Percentiles rank a stretch among this genome's conserved stretches.
Evolutionary conservation across 2,329 filamentous ascomycete genomes (phyloP).

Genomic region (Penicillium sp.): DNA sequence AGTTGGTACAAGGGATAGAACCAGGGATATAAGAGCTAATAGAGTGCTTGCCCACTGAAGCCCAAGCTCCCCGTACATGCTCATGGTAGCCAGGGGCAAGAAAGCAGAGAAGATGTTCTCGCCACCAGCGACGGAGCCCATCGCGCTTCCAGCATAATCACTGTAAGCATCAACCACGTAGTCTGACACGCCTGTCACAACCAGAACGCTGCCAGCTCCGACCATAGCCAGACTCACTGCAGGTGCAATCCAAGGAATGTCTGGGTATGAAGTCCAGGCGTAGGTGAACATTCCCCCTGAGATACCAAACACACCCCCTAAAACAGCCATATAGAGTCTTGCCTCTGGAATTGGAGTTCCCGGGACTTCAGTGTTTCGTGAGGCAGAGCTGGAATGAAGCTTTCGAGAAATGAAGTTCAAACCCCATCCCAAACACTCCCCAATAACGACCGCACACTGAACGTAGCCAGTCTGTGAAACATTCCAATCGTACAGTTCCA

Average conservation of each 20-base stretch:
- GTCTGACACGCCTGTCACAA: constrained; percentile 49
- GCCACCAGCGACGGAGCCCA: constrained; percentile 46
- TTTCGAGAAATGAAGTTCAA: constrained; percentile 28
- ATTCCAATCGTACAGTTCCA: constrained; percentile 9
- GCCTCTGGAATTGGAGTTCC: constrained; percentile 44
- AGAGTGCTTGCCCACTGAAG: constrained; percentile 45
- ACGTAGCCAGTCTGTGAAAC: constrained; percentile 34
- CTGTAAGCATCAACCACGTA: constrained; percentile 51
- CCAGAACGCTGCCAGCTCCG: constrained; percentile 42
- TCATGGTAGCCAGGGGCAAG: constrained; percentile 44
- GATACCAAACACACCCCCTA: constrained; percentile 12
- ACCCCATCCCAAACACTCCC: constrained; percentile 41
- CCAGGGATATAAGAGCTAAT: constrained; percentile 41
- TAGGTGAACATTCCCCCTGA: constrained; percentile 27
- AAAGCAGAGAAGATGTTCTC: constrained; percentile 47
- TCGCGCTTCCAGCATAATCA: constrained; percentile 48
- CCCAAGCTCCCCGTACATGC: constrained; percentile 38
- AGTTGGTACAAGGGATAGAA: constrained; percentile 36
- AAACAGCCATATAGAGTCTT: constrained; percentile 41
- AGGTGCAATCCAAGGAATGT: constrained; percentile 33
- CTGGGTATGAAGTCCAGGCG: constrained; percentile 28
- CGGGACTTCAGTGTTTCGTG: constrained; percentile 37
- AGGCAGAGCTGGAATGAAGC: constrained; percentile 21
- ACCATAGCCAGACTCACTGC: constrained; percentile 32
- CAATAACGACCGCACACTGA: constrained; percentile 41